phyloP scores from a whole-genome alignment of 2,329 filamentous ascomycete genomes.

The Emericellopsis atlantica region DNA sequence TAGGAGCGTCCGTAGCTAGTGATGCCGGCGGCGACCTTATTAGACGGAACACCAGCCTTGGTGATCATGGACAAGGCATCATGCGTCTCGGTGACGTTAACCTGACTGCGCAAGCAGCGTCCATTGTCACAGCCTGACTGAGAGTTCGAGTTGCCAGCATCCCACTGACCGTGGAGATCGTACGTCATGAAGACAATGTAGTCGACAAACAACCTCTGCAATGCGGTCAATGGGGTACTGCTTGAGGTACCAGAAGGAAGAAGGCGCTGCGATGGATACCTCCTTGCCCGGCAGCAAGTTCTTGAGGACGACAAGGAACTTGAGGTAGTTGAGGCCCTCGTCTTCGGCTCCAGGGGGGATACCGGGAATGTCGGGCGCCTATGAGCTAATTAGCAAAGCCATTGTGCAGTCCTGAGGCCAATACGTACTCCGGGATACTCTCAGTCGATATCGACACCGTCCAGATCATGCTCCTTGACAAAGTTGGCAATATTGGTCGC shows the following conservation, averaged over 20 bases:
- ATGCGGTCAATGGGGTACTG: slow-evolving; percentile 5
- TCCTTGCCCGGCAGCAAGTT: neutral
- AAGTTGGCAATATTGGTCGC: slow-evolving; percentile 17
- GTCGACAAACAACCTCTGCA: slow-evolving; percentile 1
- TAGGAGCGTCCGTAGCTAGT: slow-evolving; percentile 18
- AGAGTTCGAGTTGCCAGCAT: slow-evolving; percentile 12
- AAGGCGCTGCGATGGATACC: slow-evolving; percentile 3
- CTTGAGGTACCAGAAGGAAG: slow-evolving; percentile 11
- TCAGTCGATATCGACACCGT: slow-evolving; percentile 7
- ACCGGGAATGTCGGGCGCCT: too few species aligned
- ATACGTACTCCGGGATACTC: slow-evolving; percentile 2
- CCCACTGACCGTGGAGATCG: slow-evolving; percentile 15
- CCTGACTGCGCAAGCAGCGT: slow-evolving; percentile 19
- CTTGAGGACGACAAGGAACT: slow-evolving; percentile 4
- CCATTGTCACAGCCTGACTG: slow-evolving; percentile 12
- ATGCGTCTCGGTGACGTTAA: slow-evolving; percentile 20
- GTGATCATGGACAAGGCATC: slow-evolving; percentile 19
- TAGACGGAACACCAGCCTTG: slow-evolving; percentile 15
- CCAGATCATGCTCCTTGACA: slow-evolving; percentile 14
- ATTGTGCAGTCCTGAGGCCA: too few species aligned
- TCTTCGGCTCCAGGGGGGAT: slow-evolving; percentile 2
- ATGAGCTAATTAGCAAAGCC: too few species aligned
- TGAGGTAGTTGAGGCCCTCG: slow-evolving; percentile 6
- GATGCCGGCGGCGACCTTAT: slow-evolving; percentile 18
- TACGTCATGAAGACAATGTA: slow-evolving; percentile 6